Conservation (phyloP, 2,329 filamentous ascomycete species). For the Coniosporium tulheliwenetii region DNA sequence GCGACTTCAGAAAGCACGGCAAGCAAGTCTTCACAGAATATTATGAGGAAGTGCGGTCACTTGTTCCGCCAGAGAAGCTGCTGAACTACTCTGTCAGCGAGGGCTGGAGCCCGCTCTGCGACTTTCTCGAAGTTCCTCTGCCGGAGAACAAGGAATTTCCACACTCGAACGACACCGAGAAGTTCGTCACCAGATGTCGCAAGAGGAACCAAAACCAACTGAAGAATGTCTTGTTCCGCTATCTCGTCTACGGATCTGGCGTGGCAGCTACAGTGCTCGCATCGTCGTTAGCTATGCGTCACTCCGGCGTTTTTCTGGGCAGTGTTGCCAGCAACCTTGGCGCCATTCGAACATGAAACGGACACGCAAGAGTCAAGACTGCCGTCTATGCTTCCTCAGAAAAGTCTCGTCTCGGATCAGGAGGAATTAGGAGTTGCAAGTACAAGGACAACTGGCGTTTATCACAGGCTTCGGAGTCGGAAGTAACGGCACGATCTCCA, state of each 20-base stretch:
- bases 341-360: no score
- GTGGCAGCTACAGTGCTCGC: constrained; percentile 22
- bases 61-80: constrained; percentile 25
- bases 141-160: constrained; percentile 34
- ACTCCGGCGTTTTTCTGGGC: no score
- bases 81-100: constrained; percentile 38
- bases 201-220: constrained; percentile 39
- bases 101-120: constrained; percentile 38
- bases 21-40: constrained; percentile 11
- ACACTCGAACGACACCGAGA: constrained; percentile 37
- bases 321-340: no score
- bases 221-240: constrained; percentile 37
- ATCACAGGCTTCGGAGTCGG: no score
- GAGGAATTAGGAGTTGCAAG: no score
- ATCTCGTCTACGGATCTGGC: constrained; percentile 32
- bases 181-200: constrained; percentile 38
- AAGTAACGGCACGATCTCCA: no score
- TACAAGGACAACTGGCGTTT: no score
- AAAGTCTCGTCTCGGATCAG: no score
- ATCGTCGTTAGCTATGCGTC: no score
- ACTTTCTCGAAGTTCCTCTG: constrained; percentile 37
- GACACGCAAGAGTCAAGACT: no score
- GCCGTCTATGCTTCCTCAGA: no score
- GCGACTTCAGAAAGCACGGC: constrained; percentile 33
- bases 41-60: constrained; percentile 30